These are phyloP conservation scores for Cryptococcus jaspeensis DNA, from an alignment of 1,284 basidiomycete genomes.

Conservation along the genomic window DNA sequence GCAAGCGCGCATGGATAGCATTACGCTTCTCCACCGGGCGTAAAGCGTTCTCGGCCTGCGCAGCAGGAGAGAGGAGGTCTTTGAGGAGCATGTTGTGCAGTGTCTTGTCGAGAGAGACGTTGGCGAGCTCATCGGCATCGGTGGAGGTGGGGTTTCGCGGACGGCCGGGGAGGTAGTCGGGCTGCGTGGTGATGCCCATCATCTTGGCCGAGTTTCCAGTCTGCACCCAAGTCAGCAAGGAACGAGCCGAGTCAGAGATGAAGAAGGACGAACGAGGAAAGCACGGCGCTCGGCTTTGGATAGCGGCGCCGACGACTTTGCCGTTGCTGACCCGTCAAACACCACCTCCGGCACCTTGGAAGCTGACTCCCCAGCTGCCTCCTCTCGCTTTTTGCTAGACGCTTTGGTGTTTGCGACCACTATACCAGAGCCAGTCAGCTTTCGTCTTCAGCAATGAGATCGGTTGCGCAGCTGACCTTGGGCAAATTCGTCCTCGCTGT, in stretches of 20 bases:
- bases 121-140: background rate
- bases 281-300: slow-evolving; percentile 46
- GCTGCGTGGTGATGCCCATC: slow-evolving; percentile 38
- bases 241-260: background rate
- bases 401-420: background rate
- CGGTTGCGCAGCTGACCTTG: background rate
- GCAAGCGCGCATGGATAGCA: slow-evolving; percentile 39
- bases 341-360: slow-evolving; percentile 42
- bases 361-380: background rate
- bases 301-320: slow-evolving; percentile 9
- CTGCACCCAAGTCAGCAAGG: slow-evolving; percentile 10
- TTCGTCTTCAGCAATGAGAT: background rate
- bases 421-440: too few relatives aligned
- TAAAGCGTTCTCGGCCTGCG: slow-evolving; percentile 23
- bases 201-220: slow-evolving; percentile 49
- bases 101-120: slow-evolving; percentile 45
- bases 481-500: slow-evolving; percentile 40
- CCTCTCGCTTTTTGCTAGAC: background rate
- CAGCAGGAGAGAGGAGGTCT: slow-evolving; percentile 36
- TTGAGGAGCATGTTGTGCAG: slow-evolving; percentile 51
- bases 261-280: slow-evolving; percentile 37
- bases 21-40: slow-evolving; percentile 50
- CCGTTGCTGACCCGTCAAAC: slow-evolving; percentile 25
- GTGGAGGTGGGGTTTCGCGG: slow-evolving; percentile 18
- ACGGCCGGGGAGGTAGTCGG: slow-evolving; percentile 17